A percentile compares a stretch with the other conserved stretches of the same genome.
Evolutionary conservation across 371 early-diverging fungal species (phyloP).

Genomic region (Mucor sp.): DNA sequence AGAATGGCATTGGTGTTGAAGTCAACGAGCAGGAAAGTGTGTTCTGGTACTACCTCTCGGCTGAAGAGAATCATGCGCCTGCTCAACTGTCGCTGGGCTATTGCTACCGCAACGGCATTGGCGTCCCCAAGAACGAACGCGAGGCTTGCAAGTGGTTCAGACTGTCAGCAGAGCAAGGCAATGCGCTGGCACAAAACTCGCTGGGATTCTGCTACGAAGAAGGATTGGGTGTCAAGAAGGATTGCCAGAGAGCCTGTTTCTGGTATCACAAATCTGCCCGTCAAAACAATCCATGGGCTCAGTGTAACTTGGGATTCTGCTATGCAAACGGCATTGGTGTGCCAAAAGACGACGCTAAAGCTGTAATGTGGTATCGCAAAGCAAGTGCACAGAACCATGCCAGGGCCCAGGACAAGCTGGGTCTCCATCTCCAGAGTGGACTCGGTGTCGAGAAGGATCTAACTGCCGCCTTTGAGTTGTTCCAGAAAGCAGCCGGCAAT

Average conservation of each 20-base stretch:
- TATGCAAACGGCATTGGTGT: slow-evolving; percentile 86
- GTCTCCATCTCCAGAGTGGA: slow-evolving; percentile 79
- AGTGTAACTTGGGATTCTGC: slow-evolving; percentile 85
- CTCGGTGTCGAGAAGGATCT: slow-evolving; percentile 67
- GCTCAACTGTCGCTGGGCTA: slow-evolving; percentile 82
- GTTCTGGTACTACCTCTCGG: slow-evolving; percentile 70
- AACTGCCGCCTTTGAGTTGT: slow-evolving; percentile 59
- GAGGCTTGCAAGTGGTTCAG: slow-evolving; percentile 73
- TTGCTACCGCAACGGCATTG: slow-evolving; percentile 77
- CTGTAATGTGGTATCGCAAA: slow-evolving; percentile 73
- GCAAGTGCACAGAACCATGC: slow-evolving; percentile 73
- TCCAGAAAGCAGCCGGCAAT: slow-evolving; percentile 62
- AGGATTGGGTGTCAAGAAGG: slow-evolving; percentile 69
- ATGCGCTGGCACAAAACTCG: slow-evolving; percentile 79
- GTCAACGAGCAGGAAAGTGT: slow-evolving; percentile 70
- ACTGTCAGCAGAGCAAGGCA: slow-evolving; percentile 68
- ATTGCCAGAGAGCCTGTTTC: slow-evolving; percentile 71
- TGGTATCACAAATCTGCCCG: slow-evolving; percentile 83
- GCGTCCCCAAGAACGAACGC: slow-evolving; percentile 63
- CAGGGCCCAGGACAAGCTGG: slow-evolving; percentile 82
- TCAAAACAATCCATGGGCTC: slow-evolving; percentile 86
- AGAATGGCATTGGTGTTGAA: slow-evolving; percentile 14
- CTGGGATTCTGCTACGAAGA: slow-evolving; percentile 86
- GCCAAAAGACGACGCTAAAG: slow-evolving; percentile 56
- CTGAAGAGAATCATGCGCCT: slow-evolving; percentile 68